Evolutionary conservation across 169 alveolate genomes (phyloP), one percentile per base, ranked within the genome.

Genomic region (Eimeria necatrix): DNA sequence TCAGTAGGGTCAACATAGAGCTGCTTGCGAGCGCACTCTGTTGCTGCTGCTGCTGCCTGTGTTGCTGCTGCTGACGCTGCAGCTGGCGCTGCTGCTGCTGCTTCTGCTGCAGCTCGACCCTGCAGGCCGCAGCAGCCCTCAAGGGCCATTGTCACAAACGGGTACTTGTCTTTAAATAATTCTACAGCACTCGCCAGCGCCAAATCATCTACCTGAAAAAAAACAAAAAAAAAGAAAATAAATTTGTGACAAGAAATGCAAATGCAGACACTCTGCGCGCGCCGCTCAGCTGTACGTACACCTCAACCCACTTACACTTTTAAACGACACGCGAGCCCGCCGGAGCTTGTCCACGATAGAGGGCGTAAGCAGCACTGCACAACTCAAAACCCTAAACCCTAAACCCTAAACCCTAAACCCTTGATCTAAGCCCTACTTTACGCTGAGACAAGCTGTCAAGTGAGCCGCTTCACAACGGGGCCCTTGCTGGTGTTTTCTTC

Each of bases 361-460:
- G 78, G 78, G 78, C n/a, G 78, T 68, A 16, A 68, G n/a, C 78
- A 68, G 32, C 78, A 68, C 78, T 68, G 78, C 32, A 56, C 68
- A 56, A 68, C n/a, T 8, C 46, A 68, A 14, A 68, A 18, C 68
- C 68, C 68, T 14, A n/a, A 14, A 68, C 32, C 78, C 78, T 68
- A 68, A 18, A 68, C 78, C 78, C n/a, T 14, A 3, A 68, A 18
- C 20, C 68, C 20, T 14, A 2, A 3, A 14, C 68, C 22, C 20
- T 14, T 56, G 12, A 3, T 14, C 68, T 56, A 18, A 56, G 1
- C 22, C 68, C 68, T 18, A 14, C 20, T 10, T 18, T 56, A 18
- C 2, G 22, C 20, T 18, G 68, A 14, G 68, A 10, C 68, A 3
- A 0, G 20, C 68, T 56, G 68, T 2, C 68, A 18, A 14, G 68